Evolutionary conservation across 1,284 basidiomycete species (phyloP).

Genomic region (Cryptococcus sp.): DNA sequence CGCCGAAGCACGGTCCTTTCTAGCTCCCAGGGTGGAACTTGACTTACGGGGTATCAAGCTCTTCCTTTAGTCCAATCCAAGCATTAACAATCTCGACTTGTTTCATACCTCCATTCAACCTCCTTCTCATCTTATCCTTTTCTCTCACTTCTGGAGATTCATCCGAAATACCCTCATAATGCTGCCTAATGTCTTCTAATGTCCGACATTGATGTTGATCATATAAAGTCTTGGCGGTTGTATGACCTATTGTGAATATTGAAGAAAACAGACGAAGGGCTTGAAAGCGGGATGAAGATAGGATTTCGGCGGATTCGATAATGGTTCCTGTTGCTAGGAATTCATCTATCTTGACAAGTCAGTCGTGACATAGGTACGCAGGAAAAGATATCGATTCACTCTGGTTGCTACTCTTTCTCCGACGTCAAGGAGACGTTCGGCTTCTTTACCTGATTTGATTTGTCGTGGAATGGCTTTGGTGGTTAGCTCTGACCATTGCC

Average conservation of each 20-base stretch:
- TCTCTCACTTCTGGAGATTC: conserved; percentile 21
- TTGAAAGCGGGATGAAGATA: conserved; percentile 28
- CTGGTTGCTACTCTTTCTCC: conserved; percentile 44
- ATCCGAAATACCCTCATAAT: conserved; percentile 30
- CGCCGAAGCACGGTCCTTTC: not conserved
- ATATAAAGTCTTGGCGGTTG: conserved; percentile 40
- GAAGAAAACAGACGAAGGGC: conserved; percentile 36
- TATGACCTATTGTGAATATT: conserved; percentile 42
- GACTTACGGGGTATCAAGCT: conserved; percentile 38
- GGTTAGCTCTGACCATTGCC: conserved; percentile 11
- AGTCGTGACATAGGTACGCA: not conserved
- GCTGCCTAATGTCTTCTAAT: conserved; percentile 33
- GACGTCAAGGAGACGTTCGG: conserved; percentile 36
- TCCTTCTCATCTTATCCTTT: conserved; percentile 30
- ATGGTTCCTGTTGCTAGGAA: conserved; percentile 38
- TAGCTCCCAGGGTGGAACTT: not conserved
- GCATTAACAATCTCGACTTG: conserved; percentile 42
- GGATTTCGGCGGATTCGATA: conserved; percentile 34
- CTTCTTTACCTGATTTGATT: conserved; percentile 42
- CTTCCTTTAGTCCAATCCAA: conserved; percentile 40
- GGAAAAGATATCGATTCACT: conserved; percentile 18
- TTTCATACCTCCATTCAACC: conserved; percentile 40
- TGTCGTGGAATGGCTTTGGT: conserved; percentile 41
- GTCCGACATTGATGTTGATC: conserved; percentile 38
- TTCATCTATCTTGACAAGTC: conserved; percentile 40